A percentile compares a stretch with the other conserved stretches of the same genome.
Conservation (phyloP, 441 rosid species). For the Codiaeum variegatum region DNA sequence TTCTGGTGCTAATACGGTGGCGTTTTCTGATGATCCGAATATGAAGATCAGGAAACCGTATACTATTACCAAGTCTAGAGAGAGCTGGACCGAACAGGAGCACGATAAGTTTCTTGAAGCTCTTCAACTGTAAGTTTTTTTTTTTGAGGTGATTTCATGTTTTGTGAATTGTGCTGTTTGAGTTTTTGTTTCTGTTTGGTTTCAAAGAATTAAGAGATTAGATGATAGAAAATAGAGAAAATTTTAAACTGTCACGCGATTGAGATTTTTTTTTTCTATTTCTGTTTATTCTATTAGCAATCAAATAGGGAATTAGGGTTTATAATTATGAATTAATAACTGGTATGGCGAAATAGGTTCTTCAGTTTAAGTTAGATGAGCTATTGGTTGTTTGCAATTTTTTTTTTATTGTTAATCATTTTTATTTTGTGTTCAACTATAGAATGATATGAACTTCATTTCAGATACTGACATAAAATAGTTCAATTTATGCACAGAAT, state of each 20-base stretch:
- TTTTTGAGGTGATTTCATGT: not conserved
- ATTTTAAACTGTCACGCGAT: not conserved
- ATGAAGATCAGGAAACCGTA: slow-evolving; percentile 92
- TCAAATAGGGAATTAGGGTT: not conserved
- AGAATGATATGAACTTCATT: not conserved
- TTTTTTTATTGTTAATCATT: not conserved
- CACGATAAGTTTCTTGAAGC: slow-evolving; percentile 97
- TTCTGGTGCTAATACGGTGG: slow-evolving; percentile 18
- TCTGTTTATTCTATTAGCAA: not conserved
- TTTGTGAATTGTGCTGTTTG: not conserved
- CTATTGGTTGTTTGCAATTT: not conserved
- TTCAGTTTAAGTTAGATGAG: not conserved
- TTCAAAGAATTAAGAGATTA: not conserved
- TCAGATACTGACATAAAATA: not conserved
- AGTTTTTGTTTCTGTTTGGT: not conserved
- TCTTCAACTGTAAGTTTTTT: slow-evolving; percentile 66
- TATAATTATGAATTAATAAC: not conserved
- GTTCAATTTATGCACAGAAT: not conserved
- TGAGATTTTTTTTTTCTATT: not conserved
- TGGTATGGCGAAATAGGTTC: not conserved
- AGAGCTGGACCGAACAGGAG: slow-evolving; percentile 96
- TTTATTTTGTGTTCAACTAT: not conserved
- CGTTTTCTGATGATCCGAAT: slow-evolving; percentile 48
- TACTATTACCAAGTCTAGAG: slow-evolving; percentile 90
- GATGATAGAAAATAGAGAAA: slow-evolving; percentile 1